Base-by-base conservation (phyloP, 1,139 yeast genomes). In the Tardiomyces digboiensis region DNA sequence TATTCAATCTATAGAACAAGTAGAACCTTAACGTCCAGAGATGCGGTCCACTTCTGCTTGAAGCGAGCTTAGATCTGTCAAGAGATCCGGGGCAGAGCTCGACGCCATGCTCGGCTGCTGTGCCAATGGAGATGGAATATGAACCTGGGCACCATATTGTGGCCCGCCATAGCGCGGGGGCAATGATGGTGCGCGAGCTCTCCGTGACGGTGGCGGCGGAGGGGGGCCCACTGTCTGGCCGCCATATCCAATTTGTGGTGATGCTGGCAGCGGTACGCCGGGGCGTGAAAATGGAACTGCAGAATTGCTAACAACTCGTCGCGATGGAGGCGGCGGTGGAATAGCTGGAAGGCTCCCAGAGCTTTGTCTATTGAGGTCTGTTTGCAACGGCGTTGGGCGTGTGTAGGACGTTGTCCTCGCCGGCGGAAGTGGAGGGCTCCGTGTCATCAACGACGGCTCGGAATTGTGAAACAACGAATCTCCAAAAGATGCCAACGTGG, bases 1-100 rank as follows among this genome's bases (percentile, higher is more conserved):
- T n/a, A n/a, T n/a, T n/a, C n/a, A n/a, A n/a, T n/a, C n/a, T 40
- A 23, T 14, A 16, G 21, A 40, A 40, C 10, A 40, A 22, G 19
- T 21, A 29, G 19, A 43, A n/a, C n/a, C 20, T 21, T 42, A 41
- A 3, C 42, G 43, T 2, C 54, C 47, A 26, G 53, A 47, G 29
- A 56, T 40, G 22, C 57, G 48, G 38, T 56, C 54, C 18, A 57
- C 61, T 44, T 57, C 60, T 7, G 54, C 58, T 40, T 57, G 60
- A 16, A 58, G 50, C 7, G 60, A 58, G 26, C 50, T 46, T n/a
- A 58, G 44, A 41, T 58, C 61, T 2, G 60, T 52, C 41, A 58
- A 45, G 3, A 58, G 49, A 42, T 56, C 59, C 2, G 60, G 61
- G 3, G 58, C 55, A 7, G 60, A 57, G 2, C 56, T 43, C 41